These are phyloP conservation scores for Fusarium sp. DNA, from an alignment of 2,329 filamentous ascomycete species.

Conservation along the genomic window DNA sequence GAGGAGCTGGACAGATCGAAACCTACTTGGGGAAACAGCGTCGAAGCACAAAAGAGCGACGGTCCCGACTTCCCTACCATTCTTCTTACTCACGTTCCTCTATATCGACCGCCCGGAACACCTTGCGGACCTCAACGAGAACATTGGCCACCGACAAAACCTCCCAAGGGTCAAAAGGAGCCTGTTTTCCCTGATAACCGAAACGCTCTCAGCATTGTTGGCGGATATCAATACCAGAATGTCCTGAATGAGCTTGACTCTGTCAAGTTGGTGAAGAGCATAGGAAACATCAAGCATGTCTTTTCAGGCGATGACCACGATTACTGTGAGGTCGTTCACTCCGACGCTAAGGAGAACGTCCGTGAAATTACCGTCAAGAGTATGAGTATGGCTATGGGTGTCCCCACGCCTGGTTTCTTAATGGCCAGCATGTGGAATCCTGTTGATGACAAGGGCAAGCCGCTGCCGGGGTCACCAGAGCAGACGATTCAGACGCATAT, in stretches of 20 bases:
- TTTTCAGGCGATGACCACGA: slow-evolving; percentile 99
- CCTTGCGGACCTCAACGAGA: slow-evolving; percentile 90
- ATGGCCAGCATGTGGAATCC: slow-evolving; percentile 95
- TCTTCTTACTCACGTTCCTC: slow-evolving; percentile 88
- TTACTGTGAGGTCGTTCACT: slow-evolving; percentile 91
- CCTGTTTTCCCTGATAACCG: slow-evolving; percentile 71
- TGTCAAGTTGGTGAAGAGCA: slow-evolving; percentile 76
- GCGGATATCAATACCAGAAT: slow-evolving; percentile 97
- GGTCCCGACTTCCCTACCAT: slow-evolving; percentile 82
- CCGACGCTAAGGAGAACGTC: slow-evolving; percentile 71
- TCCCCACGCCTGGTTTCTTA: slow-evolving; percentile 86
- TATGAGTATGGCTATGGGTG: slow-evolving; percentile 95
- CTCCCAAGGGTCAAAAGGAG: slow-evolving; percentile 66
- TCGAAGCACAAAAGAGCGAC: slow-evolving; percentile 56
- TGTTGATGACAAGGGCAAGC: slow-evolving; percentile 69
- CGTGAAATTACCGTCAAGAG: slow-evolving; percentile 95
- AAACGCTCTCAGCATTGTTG: slow-evolving; percentile 80
- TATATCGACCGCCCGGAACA: slow-evolving; percentile 84
- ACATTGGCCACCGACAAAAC: slow-evolving; percentile 77
- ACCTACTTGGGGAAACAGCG: slow-evolving; percentile 26
- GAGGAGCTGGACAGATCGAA: slow-evolving; percentile 66
- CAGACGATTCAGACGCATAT: slow-evolving; percentile 86
- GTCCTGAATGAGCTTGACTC: slow-evolving; percentile 84
- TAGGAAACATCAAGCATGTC: slow-evolving; percentile 84
- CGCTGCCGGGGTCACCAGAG: slow-evolving; percentile 56